Base-by-base conservation (phyloP, 2,329 filamentous ascomycete genomes). In the Ceratocystis diversiconidia region DNA sequence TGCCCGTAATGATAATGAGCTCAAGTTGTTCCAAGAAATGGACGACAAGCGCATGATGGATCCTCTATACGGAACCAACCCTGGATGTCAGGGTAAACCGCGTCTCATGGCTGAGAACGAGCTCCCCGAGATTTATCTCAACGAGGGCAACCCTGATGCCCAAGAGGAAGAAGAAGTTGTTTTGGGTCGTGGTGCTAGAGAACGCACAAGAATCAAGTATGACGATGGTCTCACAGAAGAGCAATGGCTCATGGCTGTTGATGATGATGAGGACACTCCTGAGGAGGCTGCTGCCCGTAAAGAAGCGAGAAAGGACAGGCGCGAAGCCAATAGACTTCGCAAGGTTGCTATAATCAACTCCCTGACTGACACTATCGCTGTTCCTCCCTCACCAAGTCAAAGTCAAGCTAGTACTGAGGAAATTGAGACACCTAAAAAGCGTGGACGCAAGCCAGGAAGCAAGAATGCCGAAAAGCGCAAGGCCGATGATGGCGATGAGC, bases 221-320 rank as follows among this genome's bases (percentile, higher is more conserved):
- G 94, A 99, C 72, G 94, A 99, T 72, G 94, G 95, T 63, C 84
- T 99, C 36, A 97, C 94, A 0, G 95, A 99, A 77, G 94, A 99
- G 78, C 95, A 99, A 75, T 99, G 94, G 94, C 83, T 97, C 63
- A 92, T 96, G 79, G 94, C 94, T 64, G 92, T 99, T 41, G 94
- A 99, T 73, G 92, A 95, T 68, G 92, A 96, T 62, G 94, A 99
- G 1, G 94, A 99, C 73, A 87, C 85, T 0, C 91, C 96, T 36
- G 94, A 97, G 73, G 92, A 90, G 64, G 94, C 94, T 1, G 92
- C 95, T 46, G 89, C 89, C 44, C 86, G 94, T 50, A 97, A 96
- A 72, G 86, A 91, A 73, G 90, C 90, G 3, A 85, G 89, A 64
- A 90, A 91, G 69, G 89, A 90, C 68, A 89, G 86, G 74, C 86